Percentiles rank a stretch among this genome's conserved stretches.
phyloP scores from a whole-genome alignment of 2,329 filamentous ascomycete genomes.

The Myotisia sp. region DNA sequence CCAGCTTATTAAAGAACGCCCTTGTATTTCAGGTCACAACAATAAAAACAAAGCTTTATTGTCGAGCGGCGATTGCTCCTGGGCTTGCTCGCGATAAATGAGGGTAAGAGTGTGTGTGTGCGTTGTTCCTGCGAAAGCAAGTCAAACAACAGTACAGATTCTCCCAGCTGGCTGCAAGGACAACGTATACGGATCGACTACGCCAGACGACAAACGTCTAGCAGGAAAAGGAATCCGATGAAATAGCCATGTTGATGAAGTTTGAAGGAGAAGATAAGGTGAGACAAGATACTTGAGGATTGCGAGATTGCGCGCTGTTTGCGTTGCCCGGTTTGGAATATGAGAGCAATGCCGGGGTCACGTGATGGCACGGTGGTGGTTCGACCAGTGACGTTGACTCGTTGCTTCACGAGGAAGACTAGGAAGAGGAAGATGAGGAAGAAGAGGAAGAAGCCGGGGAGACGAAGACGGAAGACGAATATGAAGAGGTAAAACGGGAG shows the following conservation, averaged over 20 bases:
- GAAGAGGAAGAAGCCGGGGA: background rate
- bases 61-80: no score
- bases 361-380: conserved; percentile 18
- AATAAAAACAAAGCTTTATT: no score
- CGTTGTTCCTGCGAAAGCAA: conserved; percentile 24
- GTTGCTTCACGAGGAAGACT: conserved; percentile 23
- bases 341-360: conserved; percentile 18
- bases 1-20: no score
- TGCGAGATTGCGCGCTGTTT: conserved; percentile 4
- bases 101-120: background rate
- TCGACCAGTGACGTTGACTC: conserved; percentile 28
- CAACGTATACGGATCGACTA: conserved; percentile 26
- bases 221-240: conserved; percentile 20
- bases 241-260: conserved; percentile 8
- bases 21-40: no score
- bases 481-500: no score
- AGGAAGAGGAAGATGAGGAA: background rate
- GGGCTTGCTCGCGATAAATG: background rate
- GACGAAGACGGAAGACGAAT: background rate
- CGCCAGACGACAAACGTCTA: conserved; percentile 35
- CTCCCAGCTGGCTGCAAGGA: conserved; percentile 34
- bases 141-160: conserved; percentile 32
- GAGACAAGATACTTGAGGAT: conserved; percentile 8
- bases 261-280: conserved; percentile 10
- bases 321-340: conserved; percentile 11